Evolutionary conservation across 139 green algal genomes (phyloP), one percentile per base, ranked within the genome.

Genomic region (Chlamydomonas incerta): DNA sequence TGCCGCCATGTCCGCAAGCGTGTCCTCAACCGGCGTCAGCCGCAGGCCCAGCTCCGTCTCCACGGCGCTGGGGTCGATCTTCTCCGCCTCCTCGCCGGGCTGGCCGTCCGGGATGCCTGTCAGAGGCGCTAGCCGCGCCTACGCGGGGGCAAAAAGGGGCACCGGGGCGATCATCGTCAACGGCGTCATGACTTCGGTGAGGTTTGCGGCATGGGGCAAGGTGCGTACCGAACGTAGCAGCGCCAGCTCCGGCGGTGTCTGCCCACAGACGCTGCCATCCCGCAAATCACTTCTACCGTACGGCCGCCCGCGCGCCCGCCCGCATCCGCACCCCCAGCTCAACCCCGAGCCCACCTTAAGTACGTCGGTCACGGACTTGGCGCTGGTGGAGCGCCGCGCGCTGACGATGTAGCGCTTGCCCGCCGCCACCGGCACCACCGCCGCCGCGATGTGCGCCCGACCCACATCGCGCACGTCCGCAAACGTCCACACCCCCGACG

Each of bases 11-110:
- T 88, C 87, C 33, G n/a, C 29, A 14, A 88, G n/a, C 6, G 82
- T 91, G 4, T 47, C 6, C 26, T 83, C 62, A 21, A 87, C n/a
- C 6, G 82, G 58, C 3, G 60, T 87, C 31, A 74, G 62, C 41
- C 55, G 20, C 57, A 91, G 58, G 0, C 80, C 50, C 93, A 97
- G 85, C 69, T 89, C 87, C 89, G 95, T 60, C 85, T 95, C 41
- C 35, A 74, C 81, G 47, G 82, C 65, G 55, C 35, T 81, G 6
- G 34, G n/a, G 58, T 88, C 60, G 9, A 85, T 29, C 46, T 11
- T 46, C 67, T 67, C 79, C 33, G 41, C 66, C 79, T 85, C 79
- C 13, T 58, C 21, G 28, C 24, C 79, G 15, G n/a, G 0, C 10
- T 35, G 65, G 17, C 79, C 79, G 50, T 85, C 79, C 1, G 79